phyloP scores from a whole-genome alignment of 108 stramenopile species.

The Aurantiochytrium sp. region DNA sequence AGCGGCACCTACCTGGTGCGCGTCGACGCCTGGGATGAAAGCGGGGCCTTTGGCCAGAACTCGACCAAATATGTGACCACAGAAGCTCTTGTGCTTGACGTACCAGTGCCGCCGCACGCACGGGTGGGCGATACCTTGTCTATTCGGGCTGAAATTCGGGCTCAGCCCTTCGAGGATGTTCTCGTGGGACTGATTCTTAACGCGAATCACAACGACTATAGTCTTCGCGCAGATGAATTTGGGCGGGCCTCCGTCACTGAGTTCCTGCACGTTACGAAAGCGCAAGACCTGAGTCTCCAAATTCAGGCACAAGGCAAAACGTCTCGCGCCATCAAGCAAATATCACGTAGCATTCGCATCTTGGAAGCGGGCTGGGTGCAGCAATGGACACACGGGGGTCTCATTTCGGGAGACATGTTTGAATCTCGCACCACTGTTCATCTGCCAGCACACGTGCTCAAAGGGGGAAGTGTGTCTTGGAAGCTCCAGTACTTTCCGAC shows the following conservation, averaged over 20 bases:
- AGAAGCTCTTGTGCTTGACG: background rate
- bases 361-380: too few species aligned
- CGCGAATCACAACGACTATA: background rate
- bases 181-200: background rate
- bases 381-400: too few species aligned
- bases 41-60: background rate
- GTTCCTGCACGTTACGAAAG: too few species aligned
- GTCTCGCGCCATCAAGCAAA: too few species aligned
- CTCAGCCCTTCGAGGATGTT: background rate
- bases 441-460: too few species aligned
- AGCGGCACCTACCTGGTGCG: background rate
- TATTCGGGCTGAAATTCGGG: background rate
- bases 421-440: too few species aligned
- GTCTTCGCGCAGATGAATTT: background rate
- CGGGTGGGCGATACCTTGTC: background rate
- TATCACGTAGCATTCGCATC: too few species aligned
- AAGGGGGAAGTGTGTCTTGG: too few species aligned
- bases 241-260: background rate
- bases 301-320: too few species aligned
- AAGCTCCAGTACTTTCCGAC: background rate
- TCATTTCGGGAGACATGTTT: too few species aligned
- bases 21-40: background rate
- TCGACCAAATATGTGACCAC: background rate
- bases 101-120: background rate
- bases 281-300: too few species aligned